These are phyloP conservation scores for Zarea fungicola DNA, from an alignment of 2,329 filamentous ascomycete species.

Conservation along the genomic window DNA sequence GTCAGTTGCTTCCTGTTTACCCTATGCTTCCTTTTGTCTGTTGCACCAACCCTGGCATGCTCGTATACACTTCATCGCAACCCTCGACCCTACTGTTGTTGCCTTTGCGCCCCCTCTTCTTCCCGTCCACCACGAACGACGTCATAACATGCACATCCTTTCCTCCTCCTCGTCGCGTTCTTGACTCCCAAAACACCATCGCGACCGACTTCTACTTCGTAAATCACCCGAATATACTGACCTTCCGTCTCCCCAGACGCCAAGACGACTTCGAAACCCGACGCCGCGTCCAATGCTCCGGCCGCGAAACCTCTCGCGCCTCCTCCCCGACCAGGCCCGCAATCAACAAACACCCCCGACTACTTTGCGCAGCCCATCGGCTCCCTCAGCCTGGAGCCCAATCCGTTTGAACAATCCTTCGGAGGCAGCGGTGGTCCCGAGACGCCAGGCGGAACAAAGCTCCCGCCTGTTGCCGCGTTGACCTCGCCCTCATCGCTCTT, in stretches of 20 bases:
- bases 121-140: conserved; percentile 15
- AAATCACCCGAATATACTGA: conserved; percentile 10
- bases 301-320: conserved; percentile 62
- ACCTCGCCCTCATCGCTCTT: conserved; percentile 83
- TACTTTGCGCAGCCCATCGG: conserved; percentile 59
- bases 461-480: conserved; percentile 84
- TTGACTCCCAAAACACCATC: conserved; percentile 10
- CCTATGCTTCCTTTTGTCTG: conserved; percentile 1
- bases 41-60: conserved; percentile 18
- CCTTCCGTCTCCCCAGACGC: conserved; percentile 30
- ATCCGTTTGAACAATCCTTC: conserved; percentile 97
- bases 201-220: not conserved
- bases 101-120: conserved; percentile 13
- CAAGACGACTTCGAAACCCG: conserved; percentile 44
- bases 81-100: conserved; percentile 15
- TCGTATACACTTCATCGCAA: conserved; percentile 18
- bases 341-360: conserved; percentile 55
- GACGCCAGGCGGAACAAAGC: conserved; percentile 75
- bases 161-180: not conserved
- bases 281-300: conserved; percentile 52
- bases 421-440: conserved; percentile 58
- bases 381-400: conserved; percentile 74
- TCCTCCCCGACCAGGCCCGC: conserved; percentile 59
- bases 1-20: conserved; percentile 29
- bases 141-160: conserved; percentile 4